These are phyloP conservation scores for Vitis hybrid DNA, from an alignment of 177 flowering plant species.

Conservation along the genomic window DNA sequence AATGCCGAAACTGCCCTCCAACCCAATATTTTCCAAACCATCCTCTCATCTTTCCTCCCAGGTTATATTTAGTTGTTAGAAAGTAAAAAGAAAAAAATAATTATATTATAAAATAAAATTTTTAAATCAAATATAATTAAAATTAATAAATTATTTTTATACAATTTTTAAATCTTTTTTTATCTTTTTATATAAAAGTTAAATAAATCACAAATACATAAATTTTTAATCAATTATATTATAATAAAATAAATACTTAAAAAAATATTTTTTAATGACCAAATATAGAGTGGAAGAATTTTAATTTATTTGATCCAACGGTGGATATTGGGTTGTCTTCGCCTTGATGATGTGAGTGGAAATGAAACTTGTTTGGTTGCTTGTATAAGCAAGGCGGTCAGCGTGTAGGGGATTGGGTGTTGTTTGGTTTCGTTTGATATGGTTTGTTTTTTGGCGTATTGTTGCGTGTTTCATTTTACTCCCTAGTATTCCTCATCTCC, in stretches of 20 bases:
- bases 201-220: no score
- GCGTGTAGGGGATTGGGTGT: background rate
- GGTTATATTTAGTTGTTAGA: no score
- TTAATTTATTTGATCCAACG: background rate
- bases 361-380: slow-evolving; percentile 2
- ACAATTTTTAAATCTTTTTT: no score
- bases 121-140: no score
- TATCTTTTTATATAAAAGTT: no score
- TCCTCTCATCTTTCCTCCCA: no score
- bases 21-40: no score
- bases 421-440: slow-evolving; percentile 10
- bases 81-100: background rate
- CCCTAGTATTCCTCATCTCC: slow-evolving; percentile 17
- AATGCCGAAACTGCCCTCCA: slow-evolving; percentile 1
- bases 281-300: background rate
- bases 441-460: slow-evolving; percentile 1
- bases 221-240: no score
- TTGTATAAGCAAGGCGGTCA: background rate
- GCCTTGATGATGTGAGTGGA: background rate
- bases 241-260: no score
- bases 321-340: background rate
- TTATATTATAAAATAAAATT: no score
- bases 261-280: background rate
- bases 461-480: slow-evolving; percentile 1
- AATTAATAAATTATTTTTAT: no score